Base-by-base conservation (phyloP, 2,329 filamentous ascomycete genomes). In the Septoria linicola region DNA sequence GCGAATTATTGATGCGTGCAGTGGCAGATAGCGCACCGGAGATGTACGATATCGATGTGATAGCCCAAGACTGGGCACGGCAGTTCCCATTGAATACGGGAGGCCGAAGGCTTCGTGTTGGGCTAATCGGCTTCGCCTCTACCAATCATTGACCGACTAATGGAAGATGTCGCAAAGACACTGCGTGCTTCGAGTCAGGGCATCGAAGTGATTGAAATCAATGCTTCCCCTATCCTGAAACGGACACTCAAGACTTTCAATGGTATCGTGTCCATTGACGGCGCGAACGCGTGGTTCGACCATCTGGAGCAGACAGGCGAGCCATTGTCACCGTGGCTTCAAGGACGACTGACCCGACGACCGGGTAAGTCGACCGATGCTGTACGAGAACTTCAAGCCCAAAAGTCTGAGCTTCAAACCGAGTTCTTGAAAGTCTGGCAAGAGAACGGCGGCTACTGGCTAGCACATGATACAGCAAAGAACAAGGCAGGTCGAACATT, bases 261-360 rank as follows among this genome's bases (percentile, higher is more conserved):
- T 51, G 74, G 74, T 13, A 69, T 86, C 44, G 80, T 85, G 67
- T 76, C 76, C 19, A 69, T 81, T 8, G 80, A 85, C 60, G 83
- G 82, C 10, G 75, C 71, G 1, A 75, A 76, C 8, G 62, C 64
- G 39, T 80, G 83, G 72, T 76, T 83, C 47, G 76, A 83, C 61
- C 69, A 81, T 4, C 68, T 85, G 19, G 78, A 81, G 45, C 65
- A 70, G 8, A 80, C 74, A 3, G 70, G 70, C 4, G 83, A 85
- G 57, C 79, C 80, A 0, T 67, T 84, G 1, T 82, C 77, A 10
- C 79, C 79, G 1, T 85, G 81, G 80, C 72, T 84, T n/a, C 67
- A 70, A 30, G 72, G 71, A 2, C 72, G 80, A 3, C 67, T 82
- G 34, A 73, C 71, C 31, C 74, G 79, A 7, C 75, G 76, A 37